These are phyloP conservation scores for Aureobasidium sp. DNA, from an alignment of 2,329 filamentous ascomycete genomes.

Conservation along the genomic window DNA sequence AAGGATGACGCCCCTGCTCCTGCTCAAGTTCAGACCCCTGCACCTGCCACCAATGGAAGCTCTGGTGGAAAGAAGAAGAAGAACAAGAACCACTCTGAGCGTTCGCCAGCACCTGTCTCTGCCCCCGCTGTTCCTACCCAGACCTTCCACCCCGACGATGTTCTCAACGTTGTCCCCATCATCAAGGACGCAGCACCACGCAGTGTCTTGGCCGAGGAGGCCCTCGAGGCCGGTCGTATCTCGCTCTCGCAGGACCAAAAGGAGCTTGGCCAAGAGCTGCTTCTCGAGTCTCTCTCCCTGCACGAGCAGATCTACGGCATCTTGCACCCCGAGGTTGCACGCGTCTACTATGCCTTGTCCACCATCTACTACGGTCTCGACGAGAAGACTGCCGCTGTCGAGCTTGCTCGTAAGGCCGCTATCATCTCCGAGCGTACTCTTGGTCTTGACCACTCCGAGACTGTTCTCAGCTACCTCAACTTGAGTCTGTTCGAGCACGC, in stretches of 20 bases:
- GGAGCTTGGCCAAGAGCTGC: conserved; percentile 89
- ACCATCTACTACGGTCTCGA: conserved; percentile 98
- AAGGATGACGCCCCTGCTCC: conserved; percentile 26
- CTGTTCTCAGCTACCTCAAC: conserved; percentile 91
- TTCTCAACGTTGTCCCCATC: conserved; percentile 87
- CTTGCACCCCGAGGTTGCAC: conserved; percentile 89
- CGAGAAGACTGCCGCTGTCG: conserved; percentile 91
- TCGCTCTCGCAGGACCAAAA: conserved; percentile 94
- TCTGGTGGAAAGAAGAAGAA: conserved; percentile 45
- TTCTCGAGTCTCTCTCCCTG: conserved; percentile 89
- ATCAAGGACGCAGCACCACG: conserved; percentile 91
- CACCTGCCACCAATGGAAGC: conserved; percentile 29
- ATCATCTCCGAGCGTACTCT: conserved; percentile 93
- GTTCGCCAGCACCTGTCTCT: conserved; percentile 41
- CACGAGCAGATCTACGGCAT: conserved; percentile 99
- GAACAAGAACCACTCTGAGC: conserved; percentile 47
- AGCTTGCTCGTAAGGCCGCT: conserved; percentile 91
- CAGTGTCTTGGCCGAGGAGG: conserved; percentile 88
- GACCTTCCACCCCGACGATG: conserved; percentile 76
- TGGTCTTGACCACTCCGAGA: conserved; percentile 88
- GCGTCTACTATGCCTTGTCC: conserved; percentile 88
- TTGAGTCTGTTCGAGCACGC: conserved; percentile 90
- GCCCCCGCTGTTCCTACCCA: conserved; percentile 41
- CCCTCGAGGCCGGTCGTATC: conserved; percentile 88
- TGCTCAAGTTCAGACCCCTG: conserved; percentile 24